Percentiles rank a stretch among this genome's conserved stretches.
These are phyloP conservation scores for Serendipita indica DNA, from an alignment of 768 basidiomycete species.

Conservation along the genomic window DNA sequence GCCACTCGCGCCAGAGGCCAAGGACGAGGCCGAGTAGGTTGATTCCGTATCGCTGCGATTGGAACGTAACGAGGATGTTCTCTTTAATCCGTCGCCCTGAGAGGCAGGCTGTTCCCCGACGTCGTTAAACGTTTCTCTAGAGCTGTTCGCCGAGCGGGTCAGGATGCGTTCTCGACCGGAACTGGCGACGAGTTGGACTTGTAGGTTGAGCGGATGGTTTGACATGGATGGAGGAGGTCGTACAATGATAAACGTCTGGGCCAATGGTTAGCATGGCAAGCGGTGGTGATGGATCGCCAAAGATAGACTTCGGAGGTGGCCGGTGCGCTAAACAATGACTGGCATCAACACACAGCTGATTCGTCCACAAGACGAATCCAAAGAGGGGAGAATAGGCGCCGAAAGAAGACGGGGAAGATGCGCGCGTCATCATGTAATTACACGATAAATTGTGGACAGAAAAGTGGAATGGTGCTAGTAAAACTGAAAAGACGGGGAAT, in stretches of 20 bases:
- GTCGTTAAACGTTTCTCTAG: not conserved
- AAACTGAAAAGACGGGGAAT: too few species aligned
- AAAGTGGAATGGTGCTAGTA: too few species aligned
- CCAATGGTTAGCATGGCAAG: not conserved
- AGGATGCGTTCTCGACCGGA: constrained; percentile 30
- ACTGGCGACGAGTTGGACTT: constrained; percentile 80
- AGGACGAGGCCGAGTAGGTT: constrained; percentile 33
- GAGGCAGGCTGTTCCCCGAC: not conserved
- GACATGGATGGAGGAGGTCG: constrained; percentile 72
- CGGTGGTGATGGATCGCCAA: too few species aligned
- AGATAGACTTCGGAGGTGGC: too few species aligned
- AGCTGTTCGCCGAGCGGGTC: constrained; percentile 15
- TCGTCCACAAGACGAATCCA: too few species aligned
- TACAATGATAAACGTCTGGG: constrained; percentile 83
- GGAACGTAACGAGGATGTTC: constrained; percentile 23
- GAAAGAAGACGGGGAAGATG: too few species aligned
- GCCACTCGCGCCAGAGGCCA: constrained; percentile 21
- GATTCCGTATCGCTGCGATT: constrained; percentile 37
- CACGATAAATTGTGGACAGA: too few species aligned
- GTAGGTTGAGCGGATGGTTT: constrained; percentile 81
- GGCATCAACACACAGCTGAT: too few species aligned
- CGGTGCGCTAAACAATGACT: too few species aligned
- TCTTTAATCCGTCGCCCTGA: constrained; percentile 9
- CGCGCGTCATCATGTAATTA: too few species aligned
- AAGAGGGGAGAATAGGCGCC: too few species aligned